Percentiles rank a stretch among this genome's conserved stretches.
Evolutionary conservation across 2,329 filamentous ascomycete genomes (phyloP).

Genomic region (Apiospora marii): DNA sequence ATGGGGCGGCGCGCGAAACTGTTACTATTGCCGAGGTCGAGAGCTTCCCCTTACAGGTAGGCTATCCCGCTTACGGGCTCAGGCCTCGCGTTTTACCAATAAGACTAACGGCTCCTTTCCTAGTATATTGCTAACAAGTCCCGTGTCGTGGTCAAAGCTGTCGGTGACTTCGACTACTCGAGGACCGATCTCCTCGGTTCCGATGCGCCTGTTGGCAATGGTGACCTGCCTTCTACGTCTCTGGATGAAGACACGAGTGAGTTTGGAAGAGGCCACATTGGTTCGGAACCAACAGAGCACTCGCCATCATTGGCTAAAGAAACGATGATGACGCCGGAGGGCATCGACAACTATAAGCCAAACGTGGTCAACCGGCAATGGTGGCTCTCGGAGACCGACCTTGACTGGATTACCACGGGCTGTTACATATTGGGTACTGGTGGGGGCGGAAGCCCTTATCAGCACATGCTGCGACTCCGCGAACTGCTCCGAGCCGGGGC

Average conservation of each 20-base stretch:
- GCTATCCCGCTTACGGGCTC: constrained; percentile 10
- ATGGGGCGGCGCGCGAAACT: constrained; percentile 51
- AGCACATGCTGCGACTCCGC: constrained; percentile 59
- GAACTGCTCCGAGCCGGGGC: constrained; percentile 59
- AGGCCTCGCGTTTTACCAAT: not conserved
- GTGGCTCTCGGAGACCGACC: constrained; percentile 65
- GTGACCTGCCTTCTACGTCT: constrained; percentile 12
- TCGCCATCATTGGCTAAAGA: not conserved
- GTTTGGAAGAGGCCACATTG: constrained; percentile 21
- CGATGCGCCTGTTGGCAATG: not conserved
- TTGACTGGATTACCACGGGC: constrained; percentile 63
- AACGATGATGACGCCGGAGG: constrained; percentile 26
- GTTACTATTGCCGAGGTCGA: constrained; percentile 58
- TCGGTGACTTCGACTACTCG: constrained; percentile 62
- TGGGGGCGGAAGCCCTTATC: constrained; percentile 64
- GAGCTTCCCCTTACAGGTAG: constrained; percentile 56
- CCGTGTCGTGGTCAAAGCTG: constrained; percentile 65
- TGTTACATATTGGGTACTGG: constrained; percentile 69
- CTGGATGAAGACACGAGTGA: not conserved
- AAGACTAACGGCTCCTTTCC: not conserved
- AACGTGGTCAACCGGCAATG: constrained; percentile 58
- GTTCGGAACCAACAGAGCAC: constrained; percentile 36
- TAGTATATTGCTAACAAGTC: constrained; percentile 61
- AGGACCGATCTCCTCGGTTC: constrained; percentile 40
- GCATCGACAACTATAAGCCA: constrained; percentile 54